Evolutionary conservation across 2,329 filamentous ascomycete species (phyloP).

Genomic region (Colletotrichum nymphaeae): DNA sequence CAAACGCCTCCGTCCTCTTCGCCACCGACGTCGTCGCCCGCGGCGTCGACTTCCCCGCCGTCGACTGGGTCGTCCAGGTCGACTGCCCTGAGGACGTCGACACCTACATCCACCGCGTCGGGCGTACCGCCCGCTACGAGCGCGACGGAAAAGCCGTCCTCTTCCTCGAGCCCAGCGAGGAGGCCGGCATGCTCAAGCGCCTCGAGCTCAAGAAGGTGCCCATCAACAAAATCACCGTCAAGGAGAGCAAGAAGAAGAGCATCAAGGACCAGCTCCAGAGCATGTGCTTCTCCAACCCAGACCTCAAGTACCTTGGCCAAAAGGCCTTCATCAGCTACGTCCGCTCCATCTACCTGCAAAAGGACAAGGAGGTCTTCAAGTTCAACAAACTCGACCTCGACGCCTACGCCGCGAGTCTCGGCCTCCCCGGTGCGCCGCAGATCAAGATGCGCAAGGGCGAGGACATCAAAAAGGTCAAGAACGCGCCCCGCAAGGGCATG

Average conservation of each 20-base stretch:
- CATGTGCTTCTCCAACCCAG: conserved; percentile 95
- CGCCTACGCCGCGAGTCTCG: conserved; percentile 85
- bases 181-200: conserved; percentile 87
- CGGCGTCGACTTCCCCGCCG: conserved; percentile 94
- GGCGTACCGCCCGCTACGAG: conserved; percentile 93
- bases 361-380: conserved; percentile 91
- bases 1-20: conserved; percentile 89
- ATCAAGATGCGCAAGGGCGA: conserved; percentile 95
- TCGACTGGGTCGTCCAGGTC: conserved; percentile 99
- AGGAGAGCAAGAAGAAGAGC: conserved; percentile 87
- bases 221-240: conserved; percentile 86
- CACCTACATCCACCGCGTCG: conserved; percentile 97
- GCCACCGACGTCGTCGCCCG: conserved; percentile 95
- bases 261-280: conserved; percentile 89
- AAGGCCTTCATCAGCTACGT: conserved; percentile 96
- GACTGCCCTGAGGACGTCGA: conserved; percentile 97
- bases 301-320: conserved; percentile 93
- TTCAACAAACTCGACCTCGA: conserved; percentile 86
- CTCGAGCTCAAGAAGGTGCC: conserved; percentile 91
- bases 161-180: conserved; percentile 92
- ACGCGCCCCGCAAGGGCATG: conserved; percentile 77
- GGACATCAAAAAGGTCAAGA: conserved; percentile 88
- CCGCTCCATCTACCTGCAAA: conserved; percentile 86
- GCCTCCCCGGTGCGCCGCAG: conserved; percentile 89
- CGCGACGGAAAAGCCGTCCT: conserved; percentile 88